Conservation (phyloP, 441 rosid species). For the Erodium trifolium region DNA sequence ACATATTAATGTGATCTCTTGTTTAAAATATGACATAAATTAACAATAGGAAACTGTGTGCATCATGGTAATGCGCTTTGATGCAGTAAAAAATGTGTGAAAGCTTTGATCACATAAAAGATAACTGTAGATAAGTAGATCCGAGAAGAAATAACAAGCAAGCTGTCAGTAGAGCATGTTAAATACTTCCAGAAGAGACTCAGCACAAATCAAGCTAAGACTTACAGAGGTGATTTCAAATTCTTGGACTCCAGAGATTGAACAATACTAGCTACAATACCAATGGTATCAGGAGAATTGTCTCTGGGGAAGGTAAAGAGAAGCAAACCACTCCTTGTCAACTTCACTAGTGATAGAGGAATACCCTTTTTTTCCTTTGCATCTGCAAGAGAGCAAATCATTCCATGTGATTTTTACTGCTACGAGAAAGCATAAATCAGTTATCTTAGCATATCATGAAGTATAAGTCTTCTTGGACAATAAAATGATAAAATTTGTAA, state of each 20-base stretch:
- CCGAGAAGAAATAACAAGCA: not conserved
- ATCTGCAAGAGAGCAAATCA: conserved; percentile 22
- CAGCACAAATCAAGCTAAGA: conserved; percentile 12
- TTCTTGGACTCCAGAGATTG: conserved; percentile 46
- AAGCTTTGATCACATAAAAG: not conserved
- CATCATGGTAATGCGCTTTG: not conserved
- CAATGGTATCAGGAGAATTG: conserved; percentile 31
- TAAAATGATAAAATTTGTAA: not conserved
- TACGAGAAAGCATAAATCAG: conserved; percentile 11
- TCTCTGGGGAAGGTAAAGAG: conserved; percentile 50
- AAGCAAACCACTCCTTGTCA: conserved; percentile 73
- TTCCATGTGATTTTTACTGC: conserved; percentile 28
- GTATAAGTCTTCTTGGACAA: not conserved
- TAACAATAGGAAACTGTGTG: not conserved
- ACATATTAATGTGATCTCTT: not conserved
- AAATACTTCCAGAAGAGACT: conserved; percentile 7
- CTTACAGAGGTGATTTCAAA: conserved; percentile 63
- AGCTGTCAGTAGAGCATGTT: not conserved
- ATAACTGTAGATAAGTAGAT: not conserved
- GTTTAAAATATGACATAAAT: not conserved
- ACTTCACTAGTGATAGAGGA: conserved; percentile 72
- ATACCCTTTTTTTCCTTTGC: conserved; percentile 17
- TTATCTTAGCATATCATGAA: not conserved
- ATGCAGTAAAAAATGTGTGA: not conserved
- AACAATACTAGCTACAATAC: conserved; percentile 42